phyloP scores from a whole-genome alignment of 2,329 filamentous ascomycete genomes.

The Diaporthe citri region DNA sequence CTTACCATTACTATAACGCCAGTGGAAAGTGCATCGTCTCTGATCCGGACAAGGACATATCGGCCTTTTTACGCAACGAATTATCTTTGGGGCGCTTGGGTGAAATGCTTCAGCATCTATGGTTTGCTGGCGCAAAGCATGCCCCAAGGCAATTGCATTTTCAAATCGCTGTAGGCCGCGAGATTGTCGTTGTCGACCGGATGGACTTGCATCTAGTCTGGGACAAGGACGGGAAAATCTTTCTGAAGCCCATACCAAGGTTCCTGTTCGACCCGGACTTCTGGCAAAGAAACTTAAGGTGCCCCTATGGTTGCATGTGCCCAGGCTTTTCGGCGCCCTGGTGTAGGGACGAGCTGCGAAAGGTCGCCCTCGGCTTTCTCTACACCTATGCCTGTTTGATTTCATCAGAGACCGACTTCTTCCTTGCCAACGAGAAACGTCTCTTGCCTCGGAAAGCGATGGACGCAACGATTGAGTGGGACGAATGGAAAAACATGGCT shows the following conservation, averaged over 20 bases:
- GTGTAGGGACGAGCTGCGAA: neutral
- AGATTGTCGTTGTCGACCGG: neutral
- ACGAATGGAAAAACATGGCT: neutral
- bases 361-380: neutral
- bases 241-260: neutral
- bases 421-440: neutral
- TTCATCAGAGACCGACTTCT: neutral
- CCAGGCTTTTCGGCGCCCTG: neutral
- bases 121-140: neutral
- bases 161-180: neutral
- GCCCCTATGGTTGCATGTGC: neutral
- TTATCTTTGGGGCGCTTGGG: neutral
- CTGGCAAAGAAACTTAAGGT: neutral
- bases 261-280: neutral
- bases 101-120: neutral
- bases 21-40: neutral
- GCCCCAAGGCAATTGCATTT: neutral
- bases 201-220: conserved; percentile 3
- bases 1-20: neutral
- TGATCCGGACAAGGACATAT: neutral
- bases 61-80: neutral
- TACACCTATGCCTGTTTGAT: neutral
- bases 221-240: neutral
- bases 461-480: neutral
- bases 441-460: neutral